phyloP scores from a whole-genome alignment of 345 rosid genomes.

The Camelina laxa region DNA sequence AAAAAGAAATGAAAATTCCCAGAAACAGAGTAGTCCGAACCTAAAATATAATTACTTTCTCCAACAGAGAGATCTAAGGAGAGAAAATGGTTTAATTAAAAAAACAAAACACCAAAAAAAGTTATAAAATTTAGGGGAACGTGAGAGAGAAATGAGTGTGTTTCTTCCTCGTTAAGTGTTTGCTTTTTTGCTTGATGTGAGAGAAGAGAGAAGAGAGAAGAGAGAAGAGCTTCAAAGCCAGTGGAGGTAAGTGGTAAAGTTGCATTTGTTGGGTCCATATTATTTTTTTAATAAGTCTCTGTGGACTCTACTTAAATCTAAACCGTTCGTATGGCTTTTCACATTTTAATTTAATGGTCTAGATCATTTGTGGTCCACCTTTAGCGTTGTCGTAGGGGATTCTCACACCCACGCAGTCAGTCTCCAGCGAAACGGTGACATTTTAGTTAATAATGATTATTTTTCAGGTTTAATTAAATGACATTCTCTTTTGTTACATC shows the following conservation, averaged over 20 bases:
- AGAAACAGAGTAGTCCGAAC: slow-evolving; percentile 16
- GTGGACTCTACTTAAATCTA: slow-evolving; percentile 38
- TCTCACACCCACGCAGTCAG: background rate
- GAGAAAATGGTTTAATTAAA: background rate
- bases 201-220: background rate
- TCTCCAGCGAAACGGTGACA: slow-evolving; percentile 3
- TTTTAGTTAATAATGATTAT: background rate
- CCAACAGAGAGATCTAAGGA: slow-evolving; percentile 9
- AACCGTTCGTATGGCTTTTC: background rate
- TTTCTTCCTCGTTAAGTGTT: slow-evolving; percentile 48
- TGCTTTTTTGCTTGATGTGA: slow-evolving; percentile 21
- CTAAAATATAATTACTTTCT: background rate
- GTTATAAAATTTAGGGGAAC: background rate
- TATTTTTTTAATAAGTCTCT: background rate
- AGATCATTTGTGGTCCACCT: slow-evolving; percentile 33
- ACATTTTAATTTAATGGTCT: slow-evolving; percentile 23
- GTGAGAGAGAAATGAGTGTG: slow-evolving; percentile 29
- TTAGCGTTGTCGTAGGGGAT: slow-evolving; percentile 12
- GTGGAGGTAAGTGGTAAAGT: slow-evolving; percentile 37
- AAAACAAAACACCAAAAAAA: background rate
- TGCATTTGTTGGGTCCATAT: slow-evolving; percentile 35
- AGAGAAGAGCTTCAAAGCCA: slow-evolving; percentile 4
- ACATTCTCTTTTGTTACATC: slow-evolving; percentile 38
- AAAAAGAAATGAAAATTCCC: slow-evolving; percentile 17
- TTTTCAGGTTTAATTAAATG: slow-evolving; percentile 6